A percentile compares a stretch with the other conserved stretches of the same genome.
Evolutionary conservation across 1,284 basidiomycete genomes (phyloP).

Genomic region (Cutaneotrichosporon mucoides): DNA sequence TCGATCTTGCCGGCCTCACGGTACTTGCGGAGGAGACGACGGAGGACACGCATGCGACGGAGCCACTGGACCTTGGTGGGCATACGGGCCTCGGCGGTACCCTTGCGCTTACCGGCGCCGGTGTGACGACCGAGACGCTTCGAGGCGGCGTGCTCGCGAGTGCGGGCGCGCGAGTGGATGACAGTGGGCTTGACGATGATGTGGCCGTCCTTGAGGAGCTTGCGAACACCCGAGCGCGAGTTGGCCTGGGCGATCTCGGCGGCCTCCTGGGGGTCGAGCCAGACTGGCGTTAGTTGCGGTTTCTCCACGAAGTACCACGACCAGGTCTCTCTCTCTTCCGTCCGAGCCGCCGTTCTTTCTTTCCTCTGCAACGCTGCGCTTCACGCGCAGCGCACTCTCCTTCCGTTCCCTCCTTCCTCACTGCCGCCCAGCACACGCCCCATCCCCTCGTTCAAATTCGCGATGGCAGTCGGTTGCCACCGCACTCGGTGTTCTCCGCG

Average conservation of each 20-base stretch:
- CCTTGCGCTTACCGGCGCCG: slow-evolving; percentile 96
- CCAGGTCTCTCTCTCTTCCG: neutral
- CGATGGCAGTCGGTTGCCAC: no score
- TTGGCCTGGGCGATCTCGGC: slow-evolving; percentile 98
- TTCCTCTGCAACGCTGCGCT: no score
- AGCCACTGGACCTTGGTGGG: slow-evolving; percentile 99
- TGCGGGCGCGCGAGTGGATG: slow-evolving; percentile 94
- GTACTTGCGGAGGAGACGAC: slow-evolving; percentile 95
- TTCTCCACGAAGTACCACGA: no score
- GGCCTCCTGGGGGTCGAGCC: slow-evolving; percentile 97
- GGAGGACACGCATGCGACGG: slow-evolving; percentile 93
- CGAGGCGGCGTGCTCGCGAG: slow-evolving; percentile 84
- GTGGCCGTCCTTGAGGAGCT: slow-evolving; percentile 95
- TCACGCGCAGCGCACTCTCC: no score
- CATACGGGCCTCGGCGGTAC: slow-evolving; percentile 97
- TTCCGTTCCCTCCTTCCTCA: no score
- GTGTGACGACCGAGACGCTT: slow-evolving; percentile 99
- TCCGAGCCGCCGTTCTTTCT: no score
- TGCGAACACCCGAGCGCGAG: slow-evolving; percentile 95
- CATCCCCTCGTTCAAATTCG: neutral
- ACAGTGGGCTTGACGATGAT: slow-evolving; percentile 94
- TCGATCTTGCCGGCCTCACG: slow-evolving; percentile 99
- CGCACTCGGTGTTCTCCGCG: neutral
- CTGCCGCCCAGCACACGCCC: no score
- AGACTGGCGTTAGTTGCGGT: slow-evolving; percentile 57